Conservation (phyloP, 768 basidiomycete genomes). For the Podaxis sp. region DNA sequence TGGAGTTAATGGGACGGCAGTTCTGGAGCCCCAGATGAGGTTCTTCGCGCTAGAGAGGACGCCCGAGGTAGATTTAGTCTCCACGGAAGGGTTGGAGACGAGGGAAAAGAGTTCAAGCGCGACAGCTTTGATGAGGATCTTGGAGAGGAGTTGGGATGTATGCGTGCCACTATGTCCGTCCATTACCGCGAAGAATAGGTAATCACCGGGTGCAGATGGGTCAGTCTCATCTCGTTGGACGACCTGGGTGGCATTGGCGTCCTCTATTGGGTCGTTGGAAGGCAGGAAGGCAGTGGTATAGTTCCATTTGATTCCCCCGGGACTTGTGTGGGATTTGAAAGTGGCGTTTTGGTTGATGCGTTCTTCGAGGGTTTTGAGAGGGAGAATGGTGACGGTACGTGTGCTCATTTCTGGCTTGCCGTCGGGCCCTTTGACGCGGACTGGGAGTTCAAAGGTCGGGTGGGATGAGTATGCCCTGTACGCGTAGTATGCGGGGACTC, state of each 20-base stretch:
- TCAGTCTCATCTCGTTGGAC: conserved; percentile 64
- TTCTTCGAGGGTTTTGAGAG: conserved; percentile 53
- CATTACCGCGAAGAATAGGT: conserved; percentile 86
- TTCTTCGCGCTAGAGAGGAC: conserved; percentile 17
- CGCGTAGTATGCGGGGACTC: conserved; percentile 59
- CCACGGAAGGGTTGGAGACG: conserved; percentile 31
- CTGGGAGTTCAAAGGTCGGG: conserved; percentile 58
- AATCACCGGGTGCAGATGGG: conserved; percentile 61
- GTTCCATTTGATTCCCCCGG: conserved; percentile 64
- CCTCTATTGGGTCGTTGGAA: conserved; percentile 92
- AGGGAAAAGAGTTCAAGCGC: conserved; percentile 70
- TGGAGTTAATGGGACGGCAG: conserved; percentile 28
- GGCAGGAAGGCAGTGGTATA: conserved; percentile 78
- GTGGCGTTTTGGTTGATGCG: conserved; percentile 58
- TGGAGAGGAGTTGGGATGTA: conserved; percentile 82
- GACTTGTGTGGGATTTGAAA: conserved; percentile 44
- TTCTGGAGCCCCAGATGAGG: conserved; percentile 28
- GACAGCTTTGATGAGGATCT: conserved; percentile 82
- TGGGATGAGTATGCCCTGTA: conserved; percentile 44
- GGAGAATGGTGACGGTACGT: conserved; percentile 54
- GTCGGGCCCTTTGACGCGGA: conserved; percentile 55
- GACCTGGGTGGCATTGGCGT: conserved; percentile 73
- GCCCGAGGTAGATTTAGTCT: conserved; percentile 23
- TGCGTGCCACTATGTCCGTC: conserved; percentile 87
- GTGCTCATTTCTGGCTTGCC: conserved; percentile 58